Percentiles rank a stretch among this genome's conserved stretches.
phyloP scores from a whole-genome alignment of 225 moss, liverwort and hornwort genomes.

The Antitrichia curtipendula region DNA sequence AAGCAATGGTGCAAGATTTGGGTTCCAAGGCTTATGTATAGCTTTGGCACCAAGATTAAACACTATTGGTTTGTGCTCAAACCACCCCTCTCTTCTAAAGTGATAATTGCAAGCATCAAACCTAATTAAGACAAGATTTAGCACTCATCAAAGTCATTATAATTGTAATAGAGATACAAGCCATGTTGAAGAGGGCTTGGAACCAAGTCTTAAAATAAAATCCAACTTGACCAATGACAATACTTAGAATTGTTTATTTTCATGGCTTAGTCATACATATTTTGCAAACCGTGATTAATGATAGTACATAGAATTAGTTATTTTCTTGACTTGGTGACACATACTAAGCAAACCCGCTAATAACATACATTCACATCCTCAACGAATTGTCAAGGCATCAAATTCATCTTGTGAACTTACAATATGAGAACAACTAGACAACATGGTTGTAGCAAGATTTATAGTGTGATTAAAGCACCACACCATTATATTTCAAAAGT shows the following conservation, averaged over 20 bases:
- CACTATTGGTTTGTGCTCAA: background rate
- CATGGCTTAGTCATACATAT: background rate
- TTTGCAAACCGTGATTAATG: background rate
- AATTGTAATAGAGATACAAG: background rate
- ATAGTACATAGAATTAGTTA: background rate
- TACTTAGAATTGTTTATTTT: too few relatives aligned
- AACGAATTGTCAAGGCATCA: background rate
- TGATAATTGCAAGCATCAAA: background rate
- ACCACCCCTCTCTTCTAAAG: background rate
- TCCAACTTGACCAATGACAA: background rate
- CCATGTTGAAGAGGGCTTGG: background rate
- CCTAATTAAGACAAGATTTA: background rate
- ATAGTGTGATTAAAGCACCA: too few relatives aligned
- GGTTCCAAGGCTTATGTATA: background rate
- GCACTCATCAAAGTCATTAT: background rate
- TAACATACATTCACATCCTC: background rate
- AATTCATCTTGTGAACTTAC: too few relatives aligned
- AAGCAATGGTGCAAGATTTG: accelerated
- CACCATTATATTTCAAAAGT: too few relatives aligned
- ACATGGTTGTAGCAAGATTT: too few relatives aligned
- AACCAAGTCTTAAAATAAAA: background rate
- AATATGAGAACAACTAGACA: too few relatives aligned
- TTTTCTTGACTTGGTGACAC: background rate
- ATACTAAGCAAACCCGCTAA: background rate
- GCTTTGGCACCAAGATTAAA: background rate